These are phyloP conservation scores for Lipomyces japonicus DNA, from an alignment of 805 yeast genomes.

Conservation along the genomic window DNA sequence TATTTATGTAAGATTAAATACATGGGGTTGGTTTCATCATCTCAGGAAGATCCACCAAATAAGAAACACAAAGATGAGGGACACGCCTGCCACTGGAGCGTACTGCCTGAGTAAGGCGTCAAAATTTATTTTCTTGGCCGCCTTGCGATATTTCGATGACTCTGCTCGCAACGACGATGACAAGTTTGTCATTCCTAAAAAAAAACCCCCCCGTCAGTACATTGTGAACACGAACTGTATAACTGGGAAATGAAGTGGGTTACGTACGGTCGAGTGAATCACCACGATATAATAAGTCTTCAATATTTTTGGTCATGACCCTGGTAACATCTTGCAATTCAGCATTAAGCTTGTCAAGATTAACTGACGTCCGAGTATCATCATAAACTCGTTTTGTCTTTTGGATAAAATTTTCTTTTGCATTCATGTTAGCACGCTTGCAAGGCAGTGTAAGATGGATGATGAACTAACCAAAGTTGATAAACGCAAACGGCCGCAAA, in stretches of 20 bases:
- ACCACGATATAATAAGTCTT: constrained; percentile 90
- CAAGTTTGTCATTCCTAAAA: constrained; percentile 73
- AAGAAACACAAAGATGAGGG: constrained; percentile 62
- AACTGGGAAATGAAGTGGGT: neutral
- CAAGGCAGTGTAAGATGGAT: neutral
- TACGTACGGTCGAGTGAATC: constrained; percentile 67
- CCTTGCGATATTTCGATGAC: constrained; percentile 79
- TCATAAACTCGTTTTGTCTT: constrained; percentile 87
- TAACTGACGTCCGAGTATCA: constrained; percentile 85
- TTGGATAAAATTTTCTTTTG: constrained; percentile 46
- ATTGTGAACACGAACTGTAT: neutral
- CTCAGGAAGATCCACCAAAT: constrained; percentile 69
- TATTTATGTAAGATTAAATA: neutral
- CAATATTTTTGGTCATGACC: constrained; percentile 94
- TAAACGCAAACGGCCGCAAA: constrained; percentile 87
- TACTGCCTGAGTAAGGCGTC: constrained; percentile 87
- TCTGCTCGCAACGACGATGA: constrained; percentile 75
- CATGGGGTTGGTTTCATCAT: constrained; percentile 7
- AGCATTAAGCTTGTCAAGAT: constrained; percentile 76
- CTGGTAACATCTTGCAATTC: constrained; percentile 91
- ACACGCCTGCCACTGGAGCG: constrained; percentile 75
- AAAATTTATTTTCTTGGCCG: constrained; percentile 86
- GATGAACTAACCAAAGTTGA: constrained; percentile 56
- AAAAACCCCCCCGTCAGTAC: neutral
- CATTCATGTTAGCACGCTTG: neutral